Evolutionary conservation across 495 filamentous ascomycete genomes (phyloP), one percentile per base, ranked within the genome.

Genomic region (Penicillium argentinense): DNA sequence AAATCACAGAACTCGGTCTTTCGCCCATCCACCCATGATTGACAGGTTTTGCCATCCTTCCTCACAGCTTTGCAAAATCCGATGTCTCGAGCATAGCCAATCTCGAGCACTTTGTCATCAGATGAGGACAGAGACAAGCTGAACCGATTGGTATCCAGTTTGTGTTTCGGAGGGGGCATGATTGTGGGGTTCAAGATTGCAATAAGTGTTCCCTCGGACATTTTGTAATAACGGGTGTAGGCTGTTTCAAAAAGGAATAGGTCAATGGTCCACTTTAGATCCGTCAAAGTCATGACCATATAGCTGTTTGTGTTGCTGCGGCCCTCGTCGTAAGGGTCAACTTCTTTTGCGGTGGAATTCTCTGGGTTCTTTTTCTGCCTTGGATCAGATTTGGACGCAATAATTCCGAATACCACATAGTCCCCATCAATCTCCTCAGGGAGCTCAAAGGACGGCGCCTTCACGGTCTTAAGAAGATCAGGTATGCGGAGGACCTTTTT

Each of bases 1-100:
- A 87, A 99, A 49, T 95, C 88, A 69, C 93, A 99, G 62, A 86
- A 89, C 51, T 95, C 86, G 5, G 91, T 96, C 56, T 89, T 88
- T 8, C 88, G 77, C 43, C 76, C 79, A 61, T 99, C 90, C 24
- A 99, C 75, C 95, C 95, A 99, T 37, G 75, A 69, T 19, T 77
- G 80, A 63, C 93, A 99, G 26, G 73, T 72, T 49, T 85, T 78
- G 18, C 92, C 91, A 68, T 96, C 91, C 53, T 87, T 90, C 55
- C 87, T 87, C 38, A 89, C 69, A 13, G 78, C 77, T 62, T 90
- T 91, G 70, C 95, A 99, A 63, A 84, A 97, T 3, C 85, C 89
- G 1, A 99, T 76, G 64, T 99, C 95, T 25, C 88, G 77, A 3
- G 88, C 82, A 13, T 78, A 80, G 24, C 95, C 95, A 23, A 99